phyloP scores from a whole-genome alignment of 805 yeast species.

The Ogataea siamensis region DNA sequence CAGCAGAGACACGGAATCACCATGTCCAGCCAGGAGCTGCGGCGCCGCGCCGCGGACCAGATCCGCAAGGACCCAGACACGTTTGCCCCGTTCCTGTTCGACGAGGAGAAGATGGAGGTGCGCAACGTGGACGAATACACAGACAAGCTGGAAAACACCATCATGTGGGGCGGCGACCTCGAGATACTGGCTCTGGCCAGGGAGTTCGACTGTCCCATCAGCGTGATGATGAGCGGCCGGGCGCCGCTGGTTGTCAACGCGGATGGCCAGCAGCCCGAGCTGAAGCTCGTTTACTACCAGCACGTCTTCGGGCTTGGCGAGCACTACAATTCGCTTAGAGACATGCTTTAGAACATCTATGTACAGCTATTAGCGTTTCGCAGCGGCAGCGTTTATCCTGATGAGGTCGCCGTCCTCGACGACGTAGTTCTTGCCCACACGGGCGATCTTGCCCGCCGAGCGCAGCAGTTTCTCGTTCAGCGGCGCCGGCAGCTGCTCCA shows the following conservation, averaged over 20 bases:
- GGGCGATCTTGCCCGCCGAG: slow-evolving; percentile 83
- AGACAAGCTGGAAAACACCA: slow-evolving; percentile 64
- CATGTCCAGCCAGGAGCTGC: slow-evolving; percentile 48
- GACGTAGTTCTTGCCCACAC: slow-evolving; percentile 92
- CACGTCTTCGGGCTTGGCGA: slow-evolving; percentile 90
- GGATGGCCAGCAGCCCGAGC: slow-evolving; percentile 48
- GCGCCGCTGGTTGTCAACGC: slow-evolving; percentile 65
- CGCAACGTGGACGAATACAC: slow-evolving; percentile 69
- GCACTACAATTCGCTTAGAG: slow-evolving; percentile 78
- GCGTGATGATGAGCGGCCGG: slow-evolving; percentile 75
- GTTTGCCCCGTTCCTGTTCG: slow-evolving; percentile 79
- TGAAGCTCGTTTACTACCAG: slow-evolving; percentile 77
- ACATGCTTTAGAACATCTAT: slow-evolving; percentile 13
- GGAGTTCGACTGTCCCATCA: slow-evolving; percentile 69
- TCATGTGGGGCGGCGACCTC: slow-evolving; percentile 96
- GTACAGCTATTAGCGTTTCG: slow-evolving; percentile 17
- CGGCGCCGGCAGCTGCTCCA: slow-evolving; percentile 58
- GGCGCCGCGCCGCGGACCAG: slow-evolving; percentile 63
- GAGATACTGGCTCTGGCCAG: slow-evolving; percentile 81
- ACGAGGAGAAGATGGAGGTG: slow-evolving; percentile 66
- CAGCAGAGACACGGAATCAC: slow-evolving; percentile 44
- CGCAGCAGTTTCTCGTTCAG: slow-evolving; percentile 77
- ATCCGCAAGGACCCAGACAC: slow-evolving; percentile 65
- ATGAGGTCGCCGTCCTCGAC: slow-evolving; percentile 95
- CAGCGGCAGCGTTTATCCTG: slow-evolving; percentile 85